Conservation (phyloP, 2,329 filamentous ascomycete species). For the Dryadomyces quercus-mongolicae region DNA sequence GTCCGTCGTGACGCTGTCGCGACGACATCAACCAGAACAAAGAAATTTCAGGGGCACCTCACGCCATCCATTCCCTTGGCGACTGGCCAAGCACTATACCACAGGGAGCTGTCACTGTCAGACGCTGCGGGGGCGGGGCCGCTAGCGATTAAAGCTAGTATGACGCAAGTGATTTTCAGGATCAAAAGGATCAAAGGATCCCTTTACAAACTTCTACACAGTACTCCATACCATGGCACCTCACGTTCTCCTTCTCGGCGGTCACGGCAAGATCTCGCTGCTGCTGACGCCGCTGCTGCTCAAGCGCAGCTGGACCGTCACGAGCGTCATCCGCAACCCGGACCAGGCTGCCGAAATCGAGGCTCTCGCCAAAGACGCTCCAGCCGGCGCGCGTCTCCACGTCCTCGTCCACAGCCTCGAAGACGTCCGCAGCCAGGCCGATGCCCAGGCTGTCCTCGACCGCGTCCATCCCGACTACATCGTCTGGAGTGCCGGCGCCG, state of each 20-base stretch:
- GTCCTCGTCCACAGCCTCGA: conserved; percentile 62
- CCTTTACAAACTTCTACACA: no score
- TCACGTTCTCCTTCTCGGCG: conserved; percentile 63
- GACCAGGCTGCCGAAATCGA: conserved; percentile 54
- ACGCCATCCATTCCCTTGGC: no score
- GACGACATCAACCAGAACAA: no score
- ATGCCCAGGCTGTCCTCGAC: conserved; percentile 51
- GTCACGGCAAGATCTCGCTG: conserved; percentile 69
- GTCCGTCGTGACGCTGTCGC: no score
- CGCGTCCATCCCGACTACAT: conserved; percentile 52
- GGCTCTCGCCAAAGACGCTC: conserved; percentile 26
- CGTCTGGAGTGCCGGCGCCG: conserved; percentile 55
- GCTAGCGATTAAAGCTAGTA: no score
- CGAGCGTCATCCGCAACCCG: conserved; percentile 63
- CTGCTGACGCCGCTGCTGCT: conserved; percentile 67
- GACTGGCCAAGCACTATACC: no score
- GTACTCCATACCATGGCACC: conserved; percentile 15
- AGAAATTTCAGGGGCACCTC: no score
- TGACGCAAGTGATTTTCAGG: no score
- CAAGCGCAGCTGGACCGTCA: conserved; percentile 62
- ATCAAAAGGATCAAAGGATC: no score
- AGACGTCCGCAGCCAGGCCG: conserved; percentile 50
- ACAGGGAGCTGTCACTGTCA: no score
- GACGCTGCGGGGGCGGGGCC: no score
- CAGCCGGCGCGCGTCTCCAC: conserved; percentile 46